These are phyloP conservation scores for Periconia digitata DNA, from an alignment of 2,329 filamentous ascomycete genomes.

Conservation along the genomic window DNA sequence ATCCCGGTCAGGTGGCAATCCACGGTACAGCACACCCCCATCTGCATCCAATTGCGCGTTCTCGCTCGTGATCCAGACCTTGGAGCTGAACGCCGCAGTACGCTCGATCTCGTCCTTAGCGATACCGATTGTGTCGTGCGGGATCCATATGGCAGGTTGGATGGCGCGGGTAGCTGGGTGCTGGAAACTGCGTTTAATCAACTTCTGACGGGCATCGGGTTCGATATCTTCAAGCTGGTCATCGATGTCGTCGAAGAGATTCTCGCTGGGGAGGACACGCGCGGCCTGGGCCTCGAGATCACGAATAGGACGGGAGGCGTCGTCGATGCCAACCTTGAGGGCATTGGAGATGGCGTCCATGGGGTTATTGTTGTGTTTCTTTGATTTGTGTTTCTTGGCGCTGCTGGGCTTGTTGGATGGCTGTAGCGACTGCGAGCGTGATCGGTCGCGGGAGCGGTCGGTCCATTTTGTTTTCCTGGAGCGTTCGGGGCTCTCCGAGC, in stretches of 20 bases:
- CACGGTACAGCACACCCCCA: constrained; percentile 78
- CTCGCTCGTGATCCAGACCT: constrained; percentile 92
- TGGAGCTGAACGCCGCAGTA: constrained; percentile 71
- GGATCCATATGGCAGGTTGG: constrained; percentile 90
- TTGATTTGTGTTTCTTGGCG: constrained; percentile 17
- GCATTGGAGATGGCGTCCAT: constrained; percentile 30
- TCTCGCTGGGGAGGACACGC: constrained; percentile 65
- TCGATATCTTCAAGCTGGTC: constrained; percentile 95
- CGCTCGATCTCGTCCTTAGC: constrained; percentile 86
- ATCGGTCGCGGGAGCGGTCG: constrained; percentile 28
- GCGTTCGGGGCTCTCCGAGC: constrained; percentile 19
- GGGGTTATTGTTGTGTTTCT: constrained; percentile 21
- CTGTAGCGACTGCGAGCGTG: constrained; percentile 26
- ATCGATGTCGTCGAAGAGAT: constrained; percentile 82
- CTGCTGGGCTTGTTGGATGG: constrained; percentile 5
- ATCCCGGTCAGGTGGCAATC: constrained; percentile 76
- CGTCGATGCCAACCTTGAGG: constrained; percentile 30
- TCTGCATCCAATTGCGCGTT: constrained; percentile 85
- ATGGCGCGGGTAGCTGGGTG: constrained; percentile 84
- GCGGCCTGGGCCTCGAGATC: constrained; percentile 45
- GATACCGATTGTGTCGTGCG: constrained; percentile 84
- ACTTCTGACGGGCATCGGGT: constrained; percentile 80
- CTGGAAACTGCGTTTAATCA: constrained; percentile 86
- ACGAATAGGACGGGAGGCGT: constrained; percentile 33
- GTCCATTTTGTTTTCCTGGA: constrained; percentile 28